These are phyloP conservation scores for Sclerotinia subarctica DNA, from an alignment of 2,329 filamentous ascomycete species.

Conservation along the genomic window DNA sequence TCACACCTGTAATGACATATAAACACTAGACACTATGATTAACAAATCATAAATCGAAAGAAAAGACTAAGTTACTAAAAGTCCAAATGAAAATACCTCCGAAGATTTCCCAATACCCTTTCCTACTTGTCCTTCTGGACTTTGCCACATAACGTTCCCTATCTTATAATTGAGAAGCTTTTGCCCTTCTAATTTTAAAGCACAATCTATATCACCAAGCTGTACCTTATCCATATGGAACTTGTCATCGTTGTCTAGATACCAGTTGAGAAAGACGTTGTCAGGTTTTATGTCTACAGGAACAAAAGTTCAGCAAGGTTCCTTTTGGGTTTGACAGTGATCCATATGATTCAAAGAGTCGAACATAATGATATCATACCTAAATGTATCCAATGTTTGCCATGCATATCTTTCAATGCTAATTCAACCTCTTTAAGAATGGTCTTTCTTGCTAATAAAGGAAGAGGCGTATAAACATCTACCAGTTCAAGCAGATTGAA, in stretches of 20 bases:
- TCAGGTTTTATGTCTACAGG: slow-evolving; percentile 19
- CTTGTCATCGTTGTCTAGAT: slow-evolving; percentile 10
- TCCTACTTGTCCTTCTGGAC: slow-evolving; percentile 24
- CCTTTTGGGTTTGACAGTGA: no score
- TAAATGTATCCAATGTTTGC: slow-evolving; percentile 24
- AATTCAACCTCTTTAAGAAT: slow-evolving; percentile 11
- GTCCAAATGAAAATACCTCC: slow-evolving; percentile 27
- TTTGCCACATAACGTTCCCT: slow-evolving; percentile 27
- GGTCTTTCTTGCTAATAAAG: slow-evolving; percentile 6
- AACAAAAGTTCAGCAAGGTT: no score
- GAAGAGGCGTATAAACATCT: neutral
- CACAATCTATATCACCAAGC: slow-evolving; percentile 22
- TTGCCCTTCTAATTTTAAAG: slow-evolving; percentile 22
- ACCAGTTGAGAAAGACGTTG: slow-evolving; percentile 22
- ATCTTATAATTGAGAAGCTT: slow-evolving; percentile 22
- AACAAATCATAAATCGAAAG: neutral
- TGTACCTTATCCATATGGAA: slow-evolving; percentile 11
- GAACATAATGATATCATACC: slow-evolving; percentile 10
- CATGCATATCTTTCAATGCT: slow-evolving; percentile 23
- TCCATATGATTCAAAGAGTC: no score
- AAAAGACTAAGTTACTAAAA: slow-evolving; percentile 23
- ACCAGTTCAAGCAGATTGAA: slow-evolving; percentile 7
- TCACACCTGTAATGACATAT: slow-evolving; percentile 32
- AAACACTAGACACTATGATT: slow-evolving; percentile 24
- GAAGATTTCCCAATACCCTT: slow-evolving; percentile 26